phyloP scores from a whole-genome alignment of 768 basidiomycete genomes.

The Clavulina sp. region DNA sequence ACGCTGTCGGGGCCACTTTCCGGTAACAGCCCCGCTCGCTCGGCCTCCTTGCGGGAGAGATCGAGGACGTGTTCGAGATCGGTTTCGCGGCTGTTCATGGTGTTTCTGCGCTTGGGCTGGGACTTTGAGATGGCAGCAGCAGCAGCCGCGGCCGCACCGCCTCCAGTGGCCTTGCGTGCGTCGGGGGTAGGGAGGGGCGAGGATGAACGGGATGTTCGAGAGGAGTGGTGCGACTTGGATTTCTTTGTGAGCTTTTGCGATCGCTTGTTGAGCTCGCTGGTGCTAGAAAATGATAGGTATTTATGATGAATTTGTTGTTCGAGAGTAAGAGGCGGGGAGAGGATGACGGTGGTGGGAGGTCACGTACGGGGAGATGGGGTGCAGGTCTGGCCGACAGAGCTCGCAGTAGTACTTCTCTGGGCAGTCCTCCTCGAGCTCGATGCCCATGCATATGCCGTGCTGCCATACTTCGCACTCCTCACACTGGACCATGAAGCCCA shows the following conservation, averaged over 20 bases:
- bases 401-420: conserved; percentile 87
- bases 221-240: not conserved
- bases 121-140: conserved; percentile 11
- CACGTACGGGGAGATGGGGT: conserved; percentile 25
- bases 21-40: conserved; percentile 8
- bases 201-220: conserved; percentile 25
- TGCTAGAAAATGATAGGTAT: conserved; percentile 11
- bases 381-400: conserved; percentile 73
- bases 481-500: conserved; percentile 96
- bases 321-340: not conserved
- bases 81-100: conserved; percentile 95
- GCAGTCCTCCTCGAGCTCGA: conserved; percentile 55
- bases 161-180: conserved; percentile 32
- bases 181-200: conserved; percentile 30
- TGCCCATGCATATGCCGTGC: conserved; percentile 92
- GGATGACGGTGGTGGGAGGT: conserved; percentile 12
- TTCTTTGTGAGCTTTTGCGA: not conserved
- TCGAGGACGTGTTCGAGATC: conserved; percentile 14
- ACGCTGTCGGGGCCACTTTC: conserved; percentile 5
- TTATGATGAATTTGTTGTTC: not conserved
- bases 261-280: not conserved
- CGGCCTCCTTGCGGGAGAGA: conserved; percentile 62
- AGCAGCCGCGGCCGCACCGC: conserved; percentile 17
- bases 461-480: conserved; percentile 97
- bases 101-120: conserved; percentile 74